Conservation (phyloP, 2,329 filamentous ascomycete genomes). For the Huntiella decipiens region DNA sequence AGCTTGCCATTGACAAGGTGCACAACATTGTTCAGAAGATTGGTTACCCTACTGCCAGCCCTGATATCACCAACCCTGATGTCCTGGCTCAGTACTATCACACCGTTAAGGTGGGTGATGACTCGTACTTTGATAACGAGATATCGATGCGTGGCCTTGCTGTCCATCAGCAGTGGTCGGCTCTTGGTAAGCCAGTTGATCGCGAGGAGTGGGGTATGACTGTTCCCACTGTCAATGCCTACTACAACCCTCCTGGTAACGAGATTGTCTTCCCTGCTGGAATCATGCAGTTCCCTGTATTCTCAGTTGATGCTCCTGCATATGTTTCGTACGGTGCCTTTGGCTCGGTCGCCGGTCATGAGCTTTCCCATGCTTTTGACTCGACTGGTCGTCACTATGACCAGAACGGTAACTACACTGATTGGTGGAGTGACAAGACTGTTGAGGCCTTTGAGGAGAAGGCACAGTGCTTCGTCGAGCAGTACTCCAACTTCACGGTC, state of each 20-base stretch:
- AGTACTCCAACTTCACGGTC: slow-evolving; percentile 36
- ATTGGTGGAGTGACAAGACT: slow-evolving; percentile 48
- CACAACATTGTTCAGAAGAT: slow-evolving; percentile 50
- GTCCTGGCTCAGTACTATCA: slow-evolving; percentile 38
- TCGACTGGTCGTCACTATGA: slow-evolving; percentile 46
- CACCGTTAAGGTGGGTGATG: slow-evolving; percentile 28
- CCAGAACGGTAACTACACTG: slow-evolving; percentile 41
- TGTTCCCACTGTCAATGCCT: slow-evolving; percentile 44
- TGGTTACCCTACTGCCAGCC: slow-evolving; percentile 44
- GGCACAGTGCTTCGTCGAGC: slow-evolving; percentile 47
- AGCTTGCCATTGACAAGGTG: slow-evolving; percentile 43
- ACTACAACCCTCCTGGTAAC: slow-evolving; percentile 45
- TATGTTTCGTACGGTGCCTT: slow-evolving; percentile 54
- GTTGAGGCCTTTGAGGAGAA: slow-evolving; percentile 37
- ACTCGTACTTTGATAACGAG: slow-evolving; percentile 38
- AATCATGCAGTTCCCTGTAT: slow-evolving; percentile 50
- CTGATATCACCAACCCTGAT: slow-evolving; percentile 39
- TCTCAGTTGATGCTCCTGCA: slow-evolving; percentile 40
- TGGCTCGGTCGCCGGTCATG: slow-evolving; percentile 47
- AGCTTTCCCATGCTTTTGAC: slow-evolving; percentile 53
- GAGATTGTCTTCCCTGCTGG: slow-evolving; percentile 51
- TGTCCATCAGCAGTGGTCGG: slow-evolving; percentile 32
- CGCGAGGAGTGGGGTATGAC: slow-evolving; percentile 42
- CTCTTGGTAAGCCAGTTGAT: slow-evolving; percentile 39
- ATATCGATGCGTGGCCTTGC: slow-evolving; percentile 31